phyloP scores from a whole-genome alignment of 768 basidiomycete genomes.

The Sporobolomyces roseus region DNA sequence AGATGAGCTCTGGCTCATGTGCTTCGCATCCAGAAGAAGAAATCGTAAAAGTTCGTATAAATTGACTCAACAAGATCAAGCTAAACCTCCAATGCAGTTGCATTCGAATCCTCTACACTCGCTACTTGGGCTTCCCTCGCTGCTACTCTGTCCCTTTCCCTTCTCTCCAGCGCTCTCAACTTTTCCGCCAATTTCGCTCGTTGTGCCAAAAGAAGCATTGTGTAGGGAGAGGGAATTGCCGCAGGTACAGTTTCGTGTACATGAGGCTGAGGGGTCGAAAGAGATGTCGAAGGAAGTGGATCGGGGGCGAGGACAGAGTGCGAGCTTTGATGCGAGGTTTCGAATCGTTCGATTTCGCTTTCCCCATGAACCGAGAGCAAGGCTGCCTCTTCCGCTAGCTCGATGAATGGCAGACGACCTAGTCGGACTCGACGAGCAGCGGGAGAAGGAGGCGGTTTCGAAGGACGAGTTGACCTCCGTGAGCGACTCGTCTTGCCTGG shows the following conservation, averaged over 20 bases:
- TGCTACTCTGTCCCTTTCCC: constrained; percentile 18
- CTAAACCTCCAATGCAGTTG: too few species aligned
- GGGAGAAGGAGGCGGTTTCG: neutral
- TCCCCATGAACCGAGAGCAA: constrained; percentile 21
- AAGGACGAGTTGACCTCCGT: neutral
- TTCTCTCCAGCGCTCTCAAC: constrained; percentile 8
- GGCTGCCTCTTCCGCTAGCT: neutral
- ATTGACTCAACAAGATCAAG: too few species aligned
- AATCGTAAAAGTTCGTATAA: too few species aligned
- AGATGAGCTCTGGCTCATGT: too few species aligned
- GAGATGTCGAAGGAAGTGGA: neutral
- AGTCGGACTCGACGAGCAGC: constrained; percentile 6
- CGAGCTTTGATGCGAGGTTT: neutral
- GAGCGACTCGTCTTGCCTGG: too few species aligned
- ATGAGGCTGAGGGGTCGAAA: neutral
- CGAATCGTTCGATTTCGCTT: constrained; percentile 31
- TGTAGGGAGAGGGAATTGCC: constrained; percentile 11
- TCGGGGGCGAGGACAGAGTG: neutral
- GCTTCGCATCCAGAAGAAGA: too few species aligned
- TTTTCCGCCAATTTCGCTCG: constrained; percentile 21
- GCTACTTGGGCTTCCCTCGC: neutral
- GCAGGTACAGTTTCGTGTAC: neutral
- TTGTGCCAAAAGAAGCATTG: constrained; percentile 23
- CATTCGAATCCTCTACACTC: too few species aligned
- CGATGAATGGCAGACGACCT: neutral